Evolutionary conservation across 495 filamentous ascomycete genomes (phyloP).

Genomic region (Tuber umbilicatum): DNA sequence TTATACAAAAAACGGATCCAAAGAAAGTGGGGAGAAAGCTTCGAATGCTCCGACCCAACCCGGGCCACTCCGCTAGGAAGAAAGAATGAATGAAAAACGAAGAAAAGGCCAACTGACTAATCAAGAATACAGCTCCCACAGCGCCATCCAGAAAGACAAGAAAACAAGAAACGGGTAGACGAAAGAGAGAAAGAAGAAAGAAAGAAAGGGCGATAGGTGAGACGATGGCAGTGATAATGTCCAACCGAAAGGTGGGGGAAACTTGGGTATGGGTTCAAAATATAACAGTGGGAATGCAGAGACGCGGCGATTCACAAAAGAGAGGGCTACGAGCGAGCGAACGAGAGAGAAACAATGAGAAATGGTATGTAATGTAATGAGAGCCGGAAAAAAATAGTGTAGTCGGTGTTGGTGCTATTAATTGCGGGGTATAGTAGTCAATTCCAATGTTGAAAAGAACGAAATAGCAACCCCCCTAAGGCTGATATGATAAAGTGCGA

Average conservation of each 20-base stretch:
- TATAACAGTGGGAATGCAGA: background rate
- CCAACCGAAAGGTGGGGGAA: background rate
- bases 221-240: background rate
- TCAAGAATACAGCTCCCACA: background rate
- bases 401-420: background rate
- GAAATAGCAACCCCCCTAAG: background rate
- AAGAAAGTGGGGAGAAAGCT: background rate
- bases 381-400: background rate
- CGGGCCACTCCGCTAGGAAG: background rate
- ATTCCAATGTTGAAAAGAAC: background rate
- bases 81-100: background rate
- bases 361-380: background rate
- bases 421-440: background rate
- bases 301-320: background rate
- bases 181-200: background rate
- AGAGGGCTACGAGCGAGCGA: background rate
- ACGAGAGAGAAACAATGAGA: background rate
- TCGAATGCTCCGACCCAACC: background rate
- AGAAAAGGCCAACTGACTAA: background rate
- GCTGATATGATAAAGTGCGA: background rate
- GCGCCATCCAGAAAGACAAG: slow-evolving; percentile 3
- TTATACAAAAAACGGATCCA: background rate
- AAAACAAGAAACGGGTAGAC: background rate
- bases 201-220: background rate
- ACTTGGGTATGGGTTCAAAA: background rate